phyloP scores from a whole-genome alignment of 176 grass and related monocot species.

The Phragmites australis region DNA sequence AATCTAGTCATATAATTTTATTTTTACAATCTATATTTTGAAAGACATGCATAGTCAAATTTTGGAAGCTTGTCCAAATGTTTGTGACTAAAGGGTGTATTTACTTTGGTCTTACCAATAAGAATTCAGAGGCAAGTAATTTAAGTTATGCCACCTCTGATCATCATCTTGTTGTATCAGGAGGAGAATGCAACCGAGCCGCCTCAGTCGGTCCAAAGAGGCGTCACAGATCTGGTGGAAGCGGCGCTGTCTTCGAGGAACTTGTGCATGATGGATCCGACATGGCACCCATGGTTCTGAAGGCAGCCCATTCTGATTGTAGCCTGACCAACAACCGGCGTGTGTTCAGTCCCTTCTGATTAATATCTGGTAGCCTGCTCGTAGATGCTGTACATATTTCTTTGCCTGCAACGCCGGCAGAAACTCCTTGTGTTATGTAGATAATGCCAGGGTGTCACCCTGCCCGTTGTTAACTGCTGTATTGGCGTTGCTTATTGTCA shows the following conservation, averaged over 20 bases:
- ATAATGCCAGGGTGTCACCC: too few relatives aligned
- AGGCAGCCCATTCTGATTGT: not conserved
- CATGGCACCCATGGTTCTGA: slow-evolving; percentile 99
- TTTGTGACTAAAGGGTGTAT: too few relatives aligned
- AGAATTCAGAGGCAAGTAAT: not conserved
- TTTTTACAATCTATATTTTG: too few relatives aligned
- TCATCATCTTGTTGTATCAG: slow-evolving; percentile 41
- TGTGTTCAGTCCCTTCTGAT: not conserved
- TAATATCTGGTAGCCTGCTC: not conserved
- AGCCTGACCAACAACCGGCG: not conserved
- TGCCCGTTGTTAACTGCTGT: not conserved
- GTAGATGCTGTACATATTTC: slow-evolving; percentile 46
- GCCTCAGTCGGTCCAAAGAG: slow-evolving; percentile 88
- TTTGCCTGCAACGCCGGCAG: not conserved
- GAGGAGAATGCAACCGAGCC: slow-evolving; percentile 83
- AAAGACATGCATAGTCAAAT: too few relatives aligned
- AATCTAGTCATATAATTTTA: too few relatives aligned
- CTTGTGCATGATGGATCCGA: slow-evolving; percentile 99
- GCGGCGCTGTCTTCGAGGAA: slow-evolving; percentile 75
- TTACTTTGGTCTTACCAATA: not conserved
- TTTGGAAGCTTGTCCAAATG: too few relatives aligned
- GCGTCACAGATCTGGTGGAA: slow-evolving; percentile 84
- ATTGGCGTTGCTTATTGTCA: not conserved
- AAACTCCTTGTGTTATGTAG: not conserved
- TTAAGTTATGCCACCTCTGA: not conserved